Percentiles rank a stretch among this genome's conserved stretches.
These are phyloP conservation scores for Naganishia randhawae DNA, from an alignment of 768 basidiomycete species.

Conservation along the genomic window DNA sequence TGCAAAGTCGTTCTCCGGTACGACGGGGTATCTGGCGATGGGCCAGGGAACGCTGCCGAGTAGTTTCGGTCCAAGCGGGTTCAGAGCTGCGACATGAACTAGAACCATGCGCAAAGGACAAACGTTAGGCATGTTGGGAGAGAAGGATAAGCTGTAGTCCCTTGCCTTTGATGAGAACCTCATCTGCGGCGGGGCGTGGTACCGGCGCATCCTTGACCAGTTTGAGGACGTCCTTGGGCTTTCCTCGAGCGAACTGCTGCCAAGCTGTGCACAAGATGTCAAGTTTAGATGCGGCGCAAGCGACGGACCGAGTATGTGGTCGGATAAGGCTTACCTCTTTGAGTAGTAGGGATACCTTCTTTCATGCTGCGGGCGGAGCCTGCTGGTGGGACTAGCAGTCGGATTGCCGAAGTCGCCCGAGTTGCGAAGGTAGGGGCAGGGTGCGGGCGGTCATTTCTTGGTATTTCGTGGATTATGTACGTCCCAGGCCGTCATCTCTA, in stretches of 20 bases:
- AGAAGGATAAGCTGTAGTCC: neutral
- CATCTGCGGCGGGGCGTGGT: constrained; percentile 44
- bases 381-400: too few species aligned
- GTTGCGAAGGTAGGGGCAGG: too few species aligned
- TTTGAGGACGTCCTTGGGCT: constrained; percentile 12
- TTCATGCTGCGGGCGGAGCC: too few species aligned
- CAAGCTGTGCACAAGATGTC: constrained; percentile 3
- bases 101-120: neutral
- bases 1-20: constrained; percentile 62
- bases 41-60: constrained; percentile 53
- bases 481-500: too few species aligned
- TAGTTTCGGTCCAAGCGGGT: constrained; percentile 31
- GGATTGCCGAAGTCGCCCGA: too few species aligned
- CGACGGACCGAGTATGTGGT: neutral
- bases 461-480: too few species aligned
- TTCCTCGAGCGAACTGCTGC: constrained; percentile 22
- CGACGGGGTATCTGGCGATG: constrained; percentile 55
- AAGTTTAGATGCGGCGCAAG: neutral
- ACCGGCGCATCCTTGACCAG: constrained; percentile 22
- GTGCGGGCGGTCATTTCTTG: too few species aligned
- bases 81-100: constrained; percentile 26
- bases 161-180: constrained; percentile 55
- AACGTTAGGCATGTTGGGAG: too few species aligned
- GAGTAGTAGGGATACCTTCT: constrained; percentile 2
- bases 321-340: constrained; percentile 12